Conservation (phyloP, 2,329 filamentous ascomycete genomes). For the Nannizziopsis barbatae region DNA sequence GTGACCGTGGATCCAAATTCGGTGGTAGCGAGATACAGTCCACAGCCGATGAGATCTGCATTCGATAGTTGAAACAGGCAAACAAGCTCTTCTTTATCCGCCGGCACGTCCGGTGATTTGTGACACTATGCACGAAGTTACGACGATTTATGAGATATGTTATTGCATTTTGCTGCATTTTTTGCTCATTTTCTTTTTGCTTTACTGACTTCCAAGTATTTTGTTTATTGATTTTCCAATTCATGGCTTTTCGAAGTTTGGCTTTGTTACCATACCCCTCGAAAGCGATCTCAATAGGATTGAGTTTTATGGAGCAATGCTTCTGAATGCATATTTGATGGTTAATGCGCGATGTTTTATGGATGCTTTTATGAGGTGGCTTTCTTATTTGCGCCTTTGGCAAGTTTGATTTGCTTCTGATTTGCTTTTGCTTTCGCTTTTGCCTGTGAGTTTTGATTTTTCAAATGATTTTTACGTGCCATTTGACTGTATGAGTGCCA, state of each 20-base stretch:
- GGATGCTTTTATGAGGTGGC: background rate
- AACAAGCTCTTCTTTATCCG: background rate
- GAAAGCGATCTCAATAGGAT: background rate
- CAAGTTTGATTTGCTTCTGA: background rate
- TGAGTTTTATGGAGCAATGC: background rate
- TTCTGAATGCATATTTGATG: background rate
- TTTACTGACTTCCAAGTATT: constrained; percentile 1
- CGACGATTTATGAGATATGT: background rate
- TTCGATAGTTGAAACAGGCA: constrained; percentile 8
- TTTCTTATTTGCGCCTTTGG: background rate
- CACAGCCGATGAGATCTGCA: background rate
- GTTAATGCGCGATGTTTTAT: background rate
- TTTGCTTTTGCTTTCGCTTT: background rate
- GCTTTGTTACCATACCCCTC: background rate
- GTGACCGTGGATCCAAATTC: constrained; percentile 28
- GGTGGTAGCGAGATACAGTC: background rate
- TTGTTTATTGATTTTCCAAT: background rate
- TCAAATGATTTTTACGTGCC: no score
- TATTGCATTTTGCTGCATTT: constrained; percentile 1
- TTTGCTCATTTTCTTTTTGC: background rate
- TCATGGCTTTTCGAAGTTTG: background rate
- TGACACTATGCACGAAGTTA: constrained; percentile 4
- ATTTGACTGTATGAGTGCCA: no score
- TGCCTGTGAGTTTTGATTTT: background rate
- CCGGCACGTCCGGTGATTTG: background rate